Base-by-base conservation (phyloP, 306 rosid genomes). In the Fragaria iinumae region DNA sequence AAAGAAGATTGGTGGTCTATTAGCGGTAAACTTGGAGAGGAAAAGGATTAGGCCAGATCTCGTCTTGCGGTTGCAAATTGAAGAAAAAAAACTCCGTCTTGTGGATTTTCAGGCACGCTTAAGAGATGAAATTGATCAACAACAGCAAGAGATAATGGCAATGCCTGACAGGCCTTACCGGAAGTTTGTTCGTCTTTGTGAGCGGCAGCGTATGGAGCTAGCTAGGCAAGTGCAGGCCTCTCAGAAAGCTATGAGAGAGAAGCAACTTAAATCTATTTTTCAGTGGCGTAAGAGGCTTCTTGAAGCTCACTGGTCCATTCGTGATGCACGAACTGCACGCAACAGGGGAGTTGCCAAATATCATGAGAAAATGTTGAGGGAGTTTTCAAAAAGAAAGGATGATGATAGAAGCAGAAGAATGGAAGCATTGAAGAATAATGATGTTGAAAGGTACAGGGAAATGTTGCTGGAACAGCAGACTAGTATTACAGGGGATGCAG, bases 361-460 rank as follows among this genome's bases (percentile, higher is more conserved):
- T 88, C 98, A 95, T 11, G 98, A 95, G 82, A 92, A 73, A 84
- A 92, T 95, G 96, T 77, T 95, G 87, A 88, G 91, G 84, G 98
- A 95, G 82, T 95, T 92, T 75, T 92, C 98, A 8, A 95, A 95
- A 80, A 90, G 90, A 76, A 95, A 95, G 82, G 98, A 95, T 81
- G 96, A 95, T 84, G 96, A 88, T 81, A 85, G 98, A 83, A 92
- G 83, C 83, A 89, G 80, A 83, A 92, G 98, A 79, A 89, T 95
- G 98, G 98, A 95, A 81, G 98, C 98, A 68, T 81, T 95, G 78
- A 95, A 95, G 83, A 95, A 95, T 80, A 95, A 95, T 84, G 98
- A 95, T 72, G 98, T 95, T 38, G 98, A 95, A 79, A 89, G 98
- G 85, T 95, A 95, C 73, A 88, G 97, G 81, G 98, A 95, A 79